Base-by-base conservation (phyloP, 1,284 basidiomycete genomes). In the Irpex rosettiformis region DNA sequence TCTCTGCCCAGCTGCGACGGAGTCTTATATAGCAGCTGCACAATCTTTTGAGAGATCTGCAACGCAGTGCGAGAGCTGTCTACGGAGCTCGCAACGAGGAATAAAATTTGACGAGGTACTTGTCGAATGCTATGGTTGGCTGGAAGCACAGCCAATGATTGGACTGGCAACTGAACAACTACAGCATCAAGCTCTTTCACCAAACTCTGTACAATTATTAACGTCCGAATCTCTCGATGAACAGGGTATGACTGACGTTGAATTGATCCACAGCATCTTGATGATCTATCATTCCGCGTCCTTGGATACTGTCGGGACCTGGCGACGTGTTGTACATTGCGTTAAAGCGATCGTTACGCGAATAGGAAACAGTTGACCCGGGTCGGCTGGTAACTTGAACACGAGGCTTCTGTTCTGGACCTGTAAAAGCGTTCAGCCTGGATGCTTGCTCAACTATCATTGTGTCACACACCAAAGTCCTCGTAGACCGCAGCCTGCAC, bases 401-500 rank as follows among this genome's bases (percentile, higher is more conserved):
- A 45, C 81, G 78, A 24, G 84, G 79, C 69, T 83, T 86, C 11
- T 76, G 60, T 56, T 87, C 82, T 58, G 79, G 66, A 45, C 43
- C 24, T 42, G 33, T 16, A 22, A 43, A 11, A 22, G 7, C 29
- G 25, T 58, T n/a, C 52, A 21, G 25, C 16, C 51, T 47, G 8
- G 16, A 4, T 43, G 21, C 3, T 13, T 53, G 51, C 21, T n/a
- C 11, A 30, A 29, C 3, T 2, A 11, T 47, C 43, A 28, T 53
- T 4, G 24, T 11, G 18, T 22, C 4, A 70, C 77, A 75, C 76
- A 84, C 90, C 86, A 69, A 99, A 98, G 69, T 98, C 96, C 66
- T 98, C 95, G 73, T 99, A 99, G 3, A 99, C 95, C 57, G 86
- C 85, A 45, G 90, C 77, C 73, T 99, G 97, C 63, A 86, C 83